A percentile compares a stretch with the other conserved stretches of the same genome.
Evolutionary conservation across 139 green algal species (phyloP).

Genomic region (Edaphochlamys debaryana): DNA sequence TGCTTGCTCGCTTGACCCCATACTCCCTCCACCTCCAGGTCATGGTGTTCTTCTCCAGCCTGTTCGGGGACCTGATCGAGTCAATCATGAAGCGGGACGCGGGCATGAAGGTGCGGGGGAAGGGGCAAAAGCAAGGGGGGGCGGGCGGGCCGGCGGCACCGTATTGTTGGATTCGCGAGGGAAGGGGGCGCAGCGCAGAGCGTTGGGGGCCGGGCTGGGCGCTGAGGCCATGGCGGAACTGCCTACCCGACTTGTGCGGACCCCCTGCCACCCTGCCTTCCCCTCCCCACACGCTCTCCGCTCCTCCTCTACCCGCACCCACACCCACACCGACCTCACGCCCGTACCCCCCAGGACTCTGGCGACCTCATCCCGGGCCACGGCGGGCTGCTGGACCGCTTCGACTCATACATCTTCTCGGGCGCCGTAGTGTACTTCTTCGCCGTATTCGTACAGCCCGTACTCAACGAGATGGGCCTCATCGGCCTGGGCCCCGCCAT

Average conservation of each 20-base stretch:
- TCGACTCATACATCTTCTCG: slow-evolving; percentile 98
- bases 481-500: too few relatives aligned
- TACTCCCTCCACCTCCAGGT: slow-evolving; percentile 31
- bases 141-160: too few relatives aligned
- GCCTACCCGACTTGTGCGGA: too few relatives aligned
- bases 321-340: too few relatives aligned
- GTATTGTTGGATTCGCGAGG: too few relatives aligned
- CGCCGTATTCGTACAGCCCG: slow-evolving; percentile 53
- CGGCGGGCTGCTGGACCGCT: slow-evolving; percentile 94
- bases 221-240: too few relatives aligned
- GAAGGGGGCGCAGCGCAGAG: too few relatives aligned
- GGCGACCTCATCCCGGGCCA: slow-evolving; percentile 97
- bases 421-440: slow-evolving; percentile 88
- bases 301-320: too few relatives aligned
- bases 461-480: not conserved
- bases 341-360: slow-evolving; percentile 83
- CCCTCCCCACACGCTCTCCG: too few relatives aligned
- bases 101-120: slow-evolving; percentile 85
- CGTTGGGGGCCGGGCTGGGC: too few relatives aligned
- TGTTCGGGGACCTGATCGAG: slow-evolving; percentile 99
- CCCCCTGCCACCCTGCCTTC: too few relatives aligned
- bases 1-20: not conserved
- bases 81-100: slow-evolving; percentile 98
- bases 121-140: too few relatives aligned
- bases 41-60: slow-evolving; percentile 78